Conservation (phyloP, 2,329 filamentous ascomycete genomes). For the Tolypocladium guangdongense region DNA sequence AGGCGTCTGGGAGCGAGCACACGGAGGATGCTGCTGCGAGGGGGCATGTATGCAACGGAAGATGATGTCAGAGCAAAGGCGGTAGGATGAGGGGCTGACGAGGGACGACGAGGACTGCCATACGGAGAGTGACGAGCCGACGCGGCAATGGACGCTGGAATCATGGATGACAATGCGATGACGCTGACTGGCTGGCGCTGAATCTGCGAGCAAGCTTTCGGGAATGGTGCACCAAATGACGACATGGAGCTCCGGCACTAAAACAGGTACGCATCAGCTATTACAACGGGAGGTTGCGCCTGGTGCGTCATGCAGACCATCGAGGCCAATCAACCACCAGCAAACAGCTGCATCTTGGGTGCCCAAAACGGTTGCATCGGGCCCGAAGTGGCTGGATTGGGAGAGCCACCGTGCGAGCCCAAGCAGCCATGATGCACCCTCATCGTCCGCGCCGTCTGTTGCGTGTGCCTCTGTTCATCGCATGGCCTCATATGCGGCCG, state of each 20-base stretch:
- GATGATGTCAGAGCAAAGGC: not conserved
- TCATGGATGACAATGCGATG: conserved; percentile 8
- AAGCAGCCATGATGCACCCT: no score
- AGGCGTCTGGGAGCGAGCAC: not conserved
- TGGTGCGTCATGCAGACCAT: not conserved
- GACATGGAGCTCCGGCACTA: not conserved
- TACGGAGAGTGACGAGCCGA: no score
- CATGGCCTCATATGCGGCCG: no score
- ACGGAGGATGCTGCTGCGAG: not conserved
- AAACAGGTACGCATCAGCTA: no score
- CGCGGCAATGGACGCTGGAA: not conserved
- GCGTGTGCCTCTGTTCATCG: no score
- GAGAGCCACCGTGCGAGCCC: not conserved
- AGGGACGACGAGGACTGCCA: not conserved
- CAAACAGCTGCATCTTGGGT: not conserved
- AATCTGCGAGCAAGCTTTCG: no score
- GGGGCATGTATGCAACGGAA: not conserved
- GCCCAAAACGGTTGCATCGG: not conserved
- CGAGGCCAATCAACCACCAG: not conserved
- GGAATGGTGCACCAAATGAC: not conserved
- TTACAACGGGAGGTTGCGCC: no score
- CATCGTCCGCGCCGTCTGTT: no score
- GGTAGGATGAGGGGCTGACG: not conserved
- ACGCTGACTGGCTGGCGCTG: conserved; percentile 7
- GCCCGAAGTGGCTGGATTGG: not conserved